Evolutionary conservation across 345 rosid species (phyloP).

Genomic region (Gossypium bickii): DNA sequence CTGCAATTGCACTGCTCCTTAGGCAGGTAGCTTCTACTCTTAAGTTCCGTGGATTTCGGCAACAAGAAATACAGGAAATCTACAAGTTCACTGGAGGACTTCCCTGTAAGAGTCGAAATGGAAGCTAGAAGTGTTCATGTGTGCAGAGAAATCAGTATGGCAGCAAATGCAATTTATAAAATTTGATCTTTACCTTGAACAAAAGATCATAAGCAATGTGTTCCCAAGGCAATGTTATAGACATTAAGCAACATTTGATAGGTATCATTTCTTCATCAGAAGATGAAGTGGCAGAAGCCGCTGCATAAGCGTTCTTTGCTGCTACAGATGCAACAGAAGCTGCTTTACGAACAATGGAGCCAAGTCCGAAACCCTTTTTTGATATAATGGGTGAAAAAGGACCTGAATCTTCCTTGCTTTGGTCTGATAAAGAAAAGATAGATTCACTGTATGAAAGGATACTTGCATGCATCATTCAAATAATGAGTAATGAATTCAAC

Average conservation of each 20-base stretch:
- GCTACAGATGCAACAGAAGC: conserved; percentile 92
- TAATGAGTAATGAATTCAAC: not conserved
- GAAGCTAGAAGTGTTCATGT: conserved; percentile 4
- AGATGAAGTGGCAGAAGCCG: conserved; percentile 55
- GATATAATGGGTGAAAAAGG: conserved; percentile 78
- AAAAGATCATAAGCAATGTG: conserved; percentile 87
- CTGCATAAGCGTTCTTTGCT: conserved; percentile 95
- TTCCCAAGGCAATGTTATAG: conserved; percentile 95
- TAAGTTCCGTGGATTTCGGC: not conserved
- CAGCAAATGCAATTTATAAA: not conserved
- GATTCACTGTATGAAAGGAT: conserved; percentile 15
- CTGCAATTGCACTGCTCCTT: not conserved
- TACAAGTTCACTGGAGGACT: conserved; percentile 67
- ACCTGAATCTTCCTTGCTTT: conserved; percentile 78
- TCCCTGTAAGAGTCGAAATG: conserved; percentile 33
- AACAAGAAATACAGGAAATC: not conserved
- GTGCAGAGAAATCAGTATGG: not conserved
- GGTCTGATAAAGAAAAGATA: conserved; percentile 54
- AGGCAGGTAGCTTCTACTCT: not conserved
- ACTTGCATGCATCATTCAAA: conserved; percentile 16
- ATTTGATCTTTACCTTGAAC: conserved; percentile 59
- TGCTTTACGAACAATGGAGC: conserved; percentile 82
- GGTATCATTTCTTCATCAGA: conserved; percentile 86
- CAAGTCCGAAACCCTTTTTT: conserved; percentile 73
- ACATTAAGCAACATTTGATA: conserved; percentile 93